Evolutionary conservation across 1,284 basidiomycete species (phyloP).

Genomic region (Heterobasidion irregulare): DNA sequence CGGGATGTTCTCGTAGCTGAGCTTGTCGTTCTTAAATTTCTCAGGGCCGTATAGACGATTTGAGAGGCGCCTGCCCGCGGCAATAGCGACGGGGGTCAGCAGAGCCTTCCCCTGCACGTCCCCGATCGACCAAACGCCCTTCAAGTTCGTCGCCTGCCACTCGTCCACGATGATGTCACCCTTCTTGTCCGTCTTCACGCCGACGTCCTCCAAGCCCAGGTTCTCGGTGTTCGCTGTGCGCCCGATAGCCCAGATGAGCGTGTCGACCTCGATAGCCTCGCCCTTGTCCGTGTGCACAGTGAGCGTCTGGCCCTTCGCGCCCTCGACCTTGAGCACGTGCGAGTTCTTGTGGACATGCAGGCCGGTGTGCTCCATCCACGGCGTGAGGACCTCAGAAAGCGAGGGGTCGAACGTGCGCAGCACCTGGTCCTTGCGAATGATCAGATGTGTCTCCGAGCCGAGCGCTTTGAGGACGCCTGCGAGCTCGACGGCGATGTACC

Average conservation of each 20-base stretch:
- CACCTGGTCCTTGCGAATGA: conserved; percentile 87
- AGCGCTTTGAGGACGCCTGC: conserved; percentile 85
- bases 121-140: conserved; percentile 78
- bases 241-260: conserved; percentile 92
- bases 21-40: conserved; percentile 81
- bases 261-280: conserved; percentile 79
- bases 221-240: conserved; percentile 75
- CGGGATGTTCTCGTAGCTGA: conserved; percentile 88
- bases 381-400: conserved; percentile 81
- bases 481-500: conserved; percentile 96
- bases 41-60: conserved; percentile 88
- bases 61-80: conserved; percentile 82
- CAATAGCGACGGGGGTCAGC: conserved; percentile 97
- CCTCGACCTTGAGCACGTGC: conserved; percentile 73
- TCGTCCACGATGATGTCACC: conserved; percentile 88
- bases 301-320: conserved; percentile 57
- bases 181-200: conserved; percentile 69
- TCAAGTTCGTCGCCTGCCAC: conserved; percentile 78
- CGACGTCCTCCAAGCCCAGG: conserved; percentile 73
- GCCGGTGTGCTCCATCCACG: conserved; percentile 93
- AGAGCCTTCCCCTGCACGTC: conserved; percentile 90
- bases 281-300: conserved; percentile 67
- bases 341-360: conserved; percentile 80
- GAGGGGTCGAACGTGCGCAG: conserved; percentile 90
- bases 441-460: conserved; percentile 84